Evolutionary conservation across 1,284 basidiomycete genomes (phyloP), one percentile per base, ranked within the genome.

Genomic region (Malassezia furfur): DNA sequence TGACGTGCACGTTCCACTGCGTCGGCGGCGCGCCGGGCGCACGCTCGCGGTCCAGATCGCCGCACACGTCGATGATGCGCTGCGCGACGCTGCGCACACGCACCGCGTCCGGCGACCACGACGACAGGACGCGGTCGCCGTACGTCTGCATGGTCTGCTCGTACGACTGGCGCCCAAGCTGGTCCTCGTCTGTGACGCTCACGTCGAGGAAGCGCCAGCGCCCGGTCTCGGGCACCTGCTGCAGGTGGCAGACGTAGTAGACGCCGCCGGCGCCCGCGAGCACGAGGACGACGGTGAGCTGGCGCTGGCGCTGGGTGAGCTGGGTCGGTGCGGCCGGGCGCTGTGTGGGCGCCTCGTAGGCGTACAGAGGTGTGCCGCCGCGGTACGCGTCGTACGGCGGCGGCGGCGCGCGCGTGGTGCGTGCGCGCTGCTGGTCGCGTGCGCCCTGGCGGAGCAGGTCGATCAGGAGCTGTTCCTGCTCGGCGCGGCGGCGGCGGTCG

Each of bases 1-100:
- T 85, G 0, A 94, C 88, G 50, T 88, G 79, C 0, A 94, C 80
- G 63, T 87, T 80, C 84, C 85, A 87, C 61, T 65, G 49, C 6
- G 65, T 72, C 14, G n/a, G 28, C 34, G n/a, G 44, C 22, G 46
- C 52, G 10, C 35, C 48, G 2, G 41, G 41, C n/a, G 52, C 36
- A 6, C 43, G 48, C 2, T 52, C 44, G 9, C 50, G 51, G 32
- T 65, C 63, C 17, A 54, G 44, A 9, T 90, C 81, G 57, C 84
- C 80, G 44, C 84, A 85, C 1, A 84, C 81, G 35, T 82, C 79
- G 4, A 94, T 80, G 48, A 94, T 84, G n/a, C 82, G 80, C 2
- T 79, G 77, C 1, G 85, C 85, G 28, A 96, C 82, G 5, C 80
- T 45, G 7, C 61, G 59, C 10, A 69, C 79, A 17, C 81, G 82